These are phyloP conservation scores for Boletus sp. DNA, from an alignment of 768 basidiomycete genomes.

Conservation along the genomic window DNA sequence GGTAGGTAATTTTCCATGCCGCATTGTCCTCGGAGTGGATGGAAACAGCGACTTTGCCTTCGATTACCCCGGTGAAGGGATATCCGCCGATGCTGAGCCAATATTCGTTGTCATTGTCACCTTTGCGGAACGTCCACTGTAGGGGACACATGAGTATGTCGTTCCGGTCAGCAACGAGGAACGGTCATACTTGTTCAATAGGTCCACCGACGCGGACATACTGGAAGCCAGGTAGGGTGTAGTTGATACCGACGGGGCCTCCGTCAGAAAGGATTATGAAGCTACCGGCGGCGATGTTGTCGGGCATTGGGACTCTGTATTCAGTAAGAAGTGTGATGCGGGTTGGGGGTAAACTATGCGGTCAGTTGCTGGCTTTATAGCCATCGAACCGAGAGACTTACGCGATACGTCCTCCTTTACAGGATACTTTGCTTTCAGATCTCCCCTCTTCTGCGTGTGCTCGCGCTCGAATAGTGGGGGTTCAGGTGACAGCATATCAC, in stretches of 20 bases:
- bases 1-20: not conserved
- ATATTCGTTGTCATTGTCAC: not conserved
- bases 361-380: not conserved
- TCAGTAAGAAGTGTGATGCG: not conserved
- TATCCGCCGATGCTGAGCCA: not conserved
- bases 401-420: not conserved
- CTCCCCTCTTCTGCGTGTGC: too few relatives aligned
- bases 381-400: not conserved
- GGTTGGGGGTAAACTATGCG: not conserved
- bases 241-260: not conserved
- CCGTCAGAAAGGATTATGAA: not conserved
- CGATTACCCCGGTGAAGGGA: not conserved
- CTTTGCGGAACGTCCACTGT: not conserved
- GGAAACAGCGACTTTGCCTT: not conserved
- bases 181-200: not conserved
- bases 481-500: not conserved
- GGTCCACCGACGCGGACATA: not conserved
- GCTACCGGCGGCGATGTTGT: accelerated
- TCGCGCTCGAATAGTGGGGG: not conserved
- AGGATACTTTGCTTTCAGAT: too few relatives aligned
- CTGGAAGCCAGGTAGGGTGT: not conserved
- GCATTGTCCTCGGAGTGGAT: not conserved
- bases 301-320: not conserved
- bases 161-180: not conserved
- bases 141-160: not conserved